These are phyloP conservation scores for Rhizopogon vesiculosus DNA, from an alignment of 768 basidiomycete genomes.

Conservation along the genomic window DNA sequence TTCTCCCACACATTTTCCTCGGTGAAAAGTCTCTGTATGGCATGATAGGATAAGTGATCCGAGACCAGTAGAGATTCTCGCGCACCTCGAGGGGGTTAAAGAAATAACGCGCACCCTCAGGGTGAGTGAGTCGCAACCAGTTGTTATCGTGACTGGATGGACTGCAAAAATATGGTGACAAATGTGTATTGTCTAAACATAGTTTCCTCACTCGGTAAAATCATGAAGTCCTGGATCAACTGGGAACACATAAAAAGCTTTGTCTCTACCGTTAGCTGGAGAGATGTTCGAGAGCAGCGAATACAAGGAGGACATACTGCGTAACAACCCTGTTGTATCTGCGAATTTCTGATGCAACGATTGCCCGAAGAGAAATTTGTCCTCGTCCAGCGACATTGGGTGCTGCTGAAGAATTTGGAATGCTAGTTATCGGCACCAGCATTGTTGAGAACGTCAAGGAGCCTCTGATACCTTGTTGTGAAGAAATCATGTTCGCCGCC, in stretches of 20 bases:
- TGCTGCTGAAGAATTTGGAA: neutral
- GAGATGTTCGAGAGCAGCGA: neutral
- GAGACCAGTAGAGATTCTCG: neutral
- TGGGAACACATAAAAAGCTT: neutral
- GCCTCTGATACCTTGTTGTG: neutral
- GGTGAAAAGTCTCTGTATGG: slow-evolving; percentile 38
- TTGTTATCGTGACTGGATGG: neutral
- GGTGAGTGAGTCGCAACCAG: slow-evolving; percentile 29
- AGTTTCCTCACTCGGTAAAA: neutral
- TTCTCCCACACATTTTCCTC: slow-evolving; percentile 2
- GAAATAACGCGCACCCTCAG: slow-evolving; percentile 55
- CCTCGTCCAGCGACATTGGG: neutral
- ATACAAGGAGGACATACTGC: neutral
- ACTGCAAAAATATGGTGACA: neutral
- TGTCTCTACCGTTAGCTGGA: neutral
- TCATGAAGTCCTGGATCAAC: neutral
- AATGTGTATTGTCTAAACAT: neutral
- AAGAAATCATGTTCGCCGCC: too few species aligned
- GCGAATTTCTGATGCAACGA: neutral
- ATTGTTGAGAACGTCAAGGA: neutral
- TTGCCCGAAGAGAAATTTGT: neutral
- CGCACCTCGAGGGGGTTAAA: slow-evolving; percentile 36
- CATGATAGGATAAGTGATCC: neutral
- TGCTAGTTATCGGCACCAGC: too few species aligned
- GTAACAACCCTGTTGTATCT: neutral